Evolutionary conservation across 805 yeast genomes (phyloP), one percentile per base, ranked within the genome.

Genomic region (Groenewaldozyma salmanticensis): DNA sequence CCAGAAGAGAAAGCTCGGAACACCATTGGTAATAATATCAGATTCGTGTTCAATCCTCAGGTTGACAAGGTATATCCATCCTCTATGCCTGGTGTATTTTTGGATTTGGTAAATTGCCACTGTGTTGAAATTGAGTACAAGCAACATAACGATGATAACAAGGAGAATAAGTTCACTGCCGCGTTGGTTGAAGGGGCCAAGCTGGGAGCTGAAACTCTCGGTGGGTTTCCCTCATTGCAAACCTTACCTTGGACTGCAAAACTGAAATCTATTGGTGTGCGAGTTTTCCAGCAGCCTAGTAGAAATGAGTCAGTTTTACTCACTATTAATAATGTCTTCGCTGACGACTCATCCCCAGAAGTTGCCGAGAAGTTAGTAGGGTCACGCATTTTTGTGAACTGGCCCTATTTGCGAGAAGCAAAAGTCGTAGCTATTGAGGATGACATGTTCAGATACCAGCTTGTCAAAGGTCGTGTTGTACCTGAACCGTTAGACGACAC

Each of bases 381-480:
- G 35, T 70, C 76, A 43, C 61, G 76, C 38, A 81, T 83, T 2
- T 88, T 78, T 57, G 74, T 83, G 9, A 75, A 79, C 51, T 92
- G 95, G 90, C 99, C 99, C n/a, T 84, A 76, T 54, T 66, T 92
- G 49, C 72, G 78, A 51, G 96, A 90, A 62, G 81, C 87, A 6
- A 76, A 73, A 53, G 77, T 90, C 32, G 66, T 77, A 9, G 69
- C 71, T 18, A 73, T 90, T 3, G 58, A 69, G 27, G 88, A 82
- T 57, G 72, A 69, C 11, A 59, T 66, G 15, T 62, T 59, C 51
- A 67, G 65, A 35, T 82, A 73, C 52, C 74, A 42, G 19, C 34
- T 42, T 18, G 37, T 42, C 19, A 44, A 39, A 31, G n/a, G 31
- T 7, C 29, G 29, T 22, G 22, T 35, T 35, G 17, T 35, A 21